Evolutionary conservation across 768 basidiomycete genomes (phyloP), one percentile per base, ranked within the genome.

Genomic region (Hebeloma cylindrosporum): DNA sequence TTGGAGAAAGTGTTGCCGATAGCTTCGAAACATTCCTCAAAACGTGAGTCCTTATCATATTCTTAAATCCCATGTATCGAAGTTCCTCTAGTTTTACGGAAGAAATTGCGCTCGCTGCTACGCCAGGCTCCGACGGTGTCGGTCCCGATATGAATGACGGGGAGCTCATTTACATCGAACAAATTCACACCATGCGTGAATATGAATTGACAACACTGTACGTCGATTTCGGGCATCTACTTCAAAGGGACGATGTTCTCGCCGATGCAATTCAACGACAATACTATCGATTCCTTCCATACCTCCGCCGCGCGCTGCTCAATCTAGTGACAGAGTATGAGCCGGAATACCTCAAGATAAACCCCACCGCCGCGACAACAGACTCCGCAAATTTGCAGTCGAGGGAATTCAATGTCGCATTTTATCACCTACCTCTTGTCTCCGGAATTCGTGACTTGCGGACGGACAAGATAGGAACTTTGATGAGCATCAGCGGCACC

Each of bases 221-320:
- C 60, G 86, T 99, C 66, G 94, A 98, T 71, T 98, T 87, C 48
- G 79, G 82, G 7, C 93, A 99, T 62, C 76, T 98, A 26, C 78
- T 96, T 20, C 82, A 87, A 60, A 79, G 83, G 42, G 94, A 98
- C 62, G 93, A 96, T 51, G 85, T 93, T 4, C 85, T 98, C 14
- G 94, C 95, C 0, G 82, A 89, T 52, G 95, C 95, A 2, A 91
- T 99, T 47, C 85, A 88, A 53, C 88, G 83, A 50, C 92, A 96
- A 61, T 98, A 99, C 62, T 98, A 98, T 62, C 84, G 96, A 58
- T 98, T 98, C 68, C 72, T 98, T 1, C 95, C 95, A 0, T 99
- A 90, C 67, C 78, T 98, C 28, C 84, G 91, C 36, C 88, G 93
- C 50, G 93, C 94, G 2, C 75, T 99, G 16, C 82, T 90, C 59